These are phyloP conservation scores for Kentomonas sorsogonicus DNA, from an alignment of 208 protist genomes.

Conservation along the genomic window DNA sequence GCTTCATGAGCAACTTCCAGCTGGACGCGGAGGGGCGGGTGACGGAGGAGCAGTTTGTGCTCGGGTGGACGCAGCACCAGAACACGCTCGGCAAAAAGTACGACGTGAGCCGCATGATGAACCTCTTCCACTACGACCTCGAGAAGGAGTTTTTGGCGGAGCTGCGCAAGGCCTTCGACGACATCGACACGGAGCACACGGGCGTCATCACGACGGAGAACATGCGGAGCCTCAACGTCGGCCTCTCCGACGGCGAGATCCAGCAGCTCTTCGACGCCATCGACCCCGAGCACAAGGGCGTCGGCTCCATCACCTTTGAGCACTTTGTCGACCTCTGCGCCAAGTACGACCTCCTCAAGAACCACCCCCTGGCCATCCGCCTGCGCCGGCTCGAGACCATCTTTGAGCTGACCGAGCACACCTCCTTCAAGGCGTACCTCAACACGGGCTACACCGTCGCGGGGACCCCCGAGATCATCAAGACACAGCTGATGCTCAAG, in stretches of 20 bases:
- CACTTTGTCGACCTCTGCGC: constrained; percentile 72
- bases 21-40: constrained; percentile 69
- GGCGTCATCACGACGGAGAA: constrained; percentile 75
- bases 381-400: constrained; percentile 69
- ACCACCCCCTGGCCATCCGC: constrained; percentile 70
- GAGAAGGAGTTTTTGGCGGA: constrained; percentile 75
- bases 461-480: constrained; percentile 63
- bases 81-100: constrained; percentile 79
- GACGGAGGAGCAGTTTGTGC: constrained; percentile 83
- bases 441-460: constrained; percentile 84
- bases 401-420: constrained; percentile 70
- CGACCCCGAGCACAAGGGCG: constrained; percentile 40
- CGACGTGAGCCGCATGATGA: constrained; percentile 59
- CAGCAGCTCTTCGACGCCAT: constrained; percentile 56
- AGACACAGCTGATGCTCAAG: constrained; percentile 53
- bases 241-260: constrained; percentile 57
- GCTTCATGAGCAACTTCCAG: constrained; percentile 80
- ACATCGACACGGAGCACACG: constrained; percentile 70
- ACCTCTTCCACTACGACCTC: constrained; percentile 82
- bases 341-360: constrained; percentile 74
- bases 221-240: constrained; percentile 60
- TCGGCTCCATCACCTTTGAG: constrained; percentile 65
- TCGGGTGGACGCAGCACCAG: constrained; percentile 75
- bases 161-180: constrained; percentile 76
- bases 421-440: constrained; percentile 42